Evolutionary conservation across 441 rosid species (phyloP).

Genomic region (Croton setiger): DNA sequence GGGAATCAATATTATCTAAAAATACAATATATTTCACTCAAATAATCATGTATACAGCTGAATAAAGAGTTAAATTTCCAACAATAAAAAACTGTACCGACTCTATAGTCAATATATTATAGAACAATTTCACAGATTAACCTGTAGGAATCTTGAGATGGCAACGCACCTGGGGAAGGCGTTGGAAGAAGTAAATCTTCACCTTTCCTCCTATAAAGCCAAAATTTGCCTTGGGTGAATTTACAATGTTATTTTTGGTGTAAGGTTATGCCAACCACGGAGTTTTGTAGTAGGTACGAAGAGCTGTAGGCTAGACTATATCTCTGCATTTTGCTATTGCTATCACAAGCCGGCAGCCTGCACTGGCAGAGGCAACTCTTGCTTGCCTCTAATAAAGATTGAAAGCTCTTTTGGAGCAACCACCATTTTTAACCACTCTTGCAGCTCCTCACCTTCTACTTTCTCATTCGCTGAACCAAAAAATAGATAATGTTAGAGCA

Average conservation of each 20-base stretch:
- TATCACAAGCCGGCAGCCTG: slow-evolving; percentile 33
- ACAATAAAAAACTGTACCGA: slow-evolving; percentile 15
- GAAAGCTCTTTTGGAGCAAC: slow-evolving; percentile 76
- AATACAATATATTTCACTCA: slow-evolving; percentile 17
- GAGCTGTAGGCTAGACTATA: slow-evolving; percentile 16
- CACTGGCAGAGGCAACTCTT: slow-evolving; percentile 49
- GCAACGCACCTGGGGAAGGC: slow-evolving; percentile 11
- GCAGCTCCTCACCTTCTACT: slow-evolving; percentile 91
- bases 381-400: slow-evolving; percentile 54
- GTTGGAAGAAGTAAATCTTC: slow-evolving; percentile 18
- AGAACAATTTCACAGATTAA: slow-evolving; percentile 21
- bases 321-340: slow-evolving; percentile 8
- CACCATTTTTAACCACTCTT: slow-evolving; percentile 76
- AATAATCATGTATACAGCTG: slow-evolving; percentile 24
- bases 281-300: slow-evolving; percentile 14
- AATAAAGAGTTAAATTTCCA: slow-evolving; percentile 17
- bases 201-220: slow-evolving; percentile 21
- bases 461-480: slow-evolving; percentile 73
- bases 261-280: slow-evolving; percentile 14
- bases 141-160: slow-evolving; percentile 12
- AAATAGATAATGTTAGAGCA: not conserved
- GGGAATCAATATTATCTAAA: not conserved
- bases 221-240: slow-evolving; percentile 29
- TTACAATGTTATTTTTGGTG: slow-evolving; percentile 20
- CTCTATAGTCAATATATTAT: slow-evolving; percentile 17